phyloP scores from a whole-genome alignment of 1,284 basidiomycete species.

The Vanrija humicola region DNA sequence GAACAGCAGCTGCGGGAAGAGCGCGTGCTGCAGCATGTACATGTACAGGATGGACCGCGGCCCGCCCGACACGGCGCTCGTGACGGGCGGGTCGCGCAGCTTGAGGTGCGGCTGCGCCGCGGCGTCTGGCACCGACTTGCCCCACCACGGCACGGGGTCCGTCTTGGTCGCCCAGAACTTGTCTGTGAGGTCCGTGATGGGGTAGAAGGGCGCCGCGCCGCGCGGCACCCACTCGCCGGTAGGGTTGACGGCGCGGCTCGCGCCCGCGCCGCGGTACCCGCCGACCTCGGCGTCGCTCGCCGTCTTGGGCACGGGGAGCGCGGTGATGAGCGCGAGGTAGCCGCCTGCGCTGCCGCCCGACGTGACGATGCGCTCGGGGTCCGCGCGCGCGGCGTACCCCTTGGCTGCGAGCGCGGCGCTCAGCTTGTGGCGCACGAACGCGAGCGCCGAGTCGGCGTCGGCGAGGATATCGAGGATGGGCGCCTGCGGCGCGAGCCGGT shows the following conservation, averaged over 20 bases:
- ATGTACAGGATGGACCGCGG: constrained; percentile 43
- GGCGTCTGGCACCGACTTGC: constrained; percentile 31
- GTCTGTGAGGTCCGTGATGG: constrained; percentile 45
- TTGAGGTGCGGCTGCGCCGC: constrained; percentile 41
- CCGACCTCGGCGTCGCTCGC: constrained; percentile 35
- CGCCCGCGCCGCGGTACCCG: constrained; percentile 28
- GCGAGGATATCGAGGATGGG: constrained; percentile 44
- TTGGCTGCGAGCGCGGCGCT: constrained; percentile 30
- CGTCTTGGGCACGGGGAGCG: constrained; percentile 25
- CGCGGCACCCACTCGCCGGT: constrained; percentile 29
- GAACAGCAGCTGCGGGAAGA: constrained; percentile 44
- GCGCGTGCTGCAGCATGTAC: constrained; percentile 46
- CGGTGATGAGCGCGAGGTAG: constrained; percentile 44
- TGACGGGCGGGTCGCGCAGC: constrained; percentile 36
- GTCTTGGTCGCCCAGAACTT: constrained; percentile 45
- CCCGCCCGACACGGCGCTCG: constrained; percentile 34
- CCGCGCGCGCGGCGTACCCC: constrained; percentile 27
- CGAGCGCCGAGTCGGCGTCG: constrained; percentile 33
- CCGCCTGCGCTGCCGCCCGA: constrained; percentile 45
- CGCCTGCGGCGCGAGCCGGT: constrained; percentile 40
- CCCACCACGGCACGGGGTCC: constrained; percentile 42
- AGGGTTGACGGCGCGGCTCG: constrained; percentile 16
- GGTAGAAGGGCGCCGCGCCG: constrained; percentile 43
- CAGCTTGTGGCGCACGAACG: constrained; percentile 32
- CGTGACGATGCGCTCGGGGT: constrained; percentile 34